Evolutionary conservation across 1,284 basidiomycete species (phyloP).

Genomic region (Irpex sp.): DNA sequence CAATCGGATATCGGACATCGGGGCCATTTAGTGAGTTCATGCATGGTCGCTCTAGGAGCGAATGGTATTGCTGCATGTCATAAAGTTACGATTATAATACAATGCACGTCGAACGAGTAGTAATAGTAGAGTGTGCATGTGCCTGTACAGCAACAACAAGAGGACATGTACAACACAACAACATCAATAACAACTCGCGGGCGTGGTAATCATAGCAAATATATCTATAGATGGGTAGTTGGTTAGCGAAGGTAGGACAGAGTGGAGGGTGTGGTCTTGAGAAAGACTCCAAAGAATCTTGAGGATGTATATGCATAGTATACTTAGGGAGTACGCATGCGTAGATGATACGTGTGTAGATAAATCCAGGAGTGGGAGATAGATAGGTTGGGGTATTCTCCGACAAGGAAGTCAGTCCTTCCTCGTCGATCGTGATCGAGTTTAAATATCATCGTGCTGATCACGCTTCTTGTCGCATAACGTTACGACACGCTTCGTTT

Average conservation of each 20-base stretch:
- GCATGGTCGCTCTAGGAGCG: not conserved
- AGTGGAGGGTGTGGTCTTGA: not conserved
- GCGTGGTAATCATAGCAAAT: not conserved
- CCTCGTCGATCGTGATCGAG: not conserved
- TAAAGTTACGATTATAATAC: not conserved
- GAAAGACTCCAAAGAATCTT: not conserved
- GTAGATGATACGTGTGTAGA: not conserved
- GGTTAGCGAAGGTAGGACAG: not conserved
- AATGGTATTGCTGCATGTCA: not conserved
- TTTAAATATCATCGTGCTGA: conserved; percentile 8
- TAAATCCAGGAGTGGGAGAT: not conserved
- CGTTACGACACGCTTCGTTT: conserved; percentile 47
- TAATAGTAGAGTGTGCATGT: not conserved
- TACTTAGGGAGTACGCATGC: not conserved
- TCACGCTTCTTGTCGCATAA: conserved; percentile 45
- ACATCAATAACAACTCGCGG: not conserved
- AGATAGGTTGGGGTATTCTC: not conserved
- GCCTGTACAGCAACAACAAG: not conserved
- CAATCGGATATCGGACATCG: not conserved
- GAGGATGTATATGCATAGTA: not conserved
- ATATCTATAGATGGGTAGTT: not conserved
- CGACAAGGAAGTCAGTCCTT: not conserved
- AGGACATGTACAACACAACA: not conserved
- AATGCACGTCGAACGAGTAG: not conserved
- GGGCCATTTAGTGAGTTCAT: not conserved